A percentile compares a stretch with the other conserved stretches of the same genome.
Evolutionary conservation across 768 basidiomycete species (phyloP).

Genomic region (Russula virescens): DNA sequence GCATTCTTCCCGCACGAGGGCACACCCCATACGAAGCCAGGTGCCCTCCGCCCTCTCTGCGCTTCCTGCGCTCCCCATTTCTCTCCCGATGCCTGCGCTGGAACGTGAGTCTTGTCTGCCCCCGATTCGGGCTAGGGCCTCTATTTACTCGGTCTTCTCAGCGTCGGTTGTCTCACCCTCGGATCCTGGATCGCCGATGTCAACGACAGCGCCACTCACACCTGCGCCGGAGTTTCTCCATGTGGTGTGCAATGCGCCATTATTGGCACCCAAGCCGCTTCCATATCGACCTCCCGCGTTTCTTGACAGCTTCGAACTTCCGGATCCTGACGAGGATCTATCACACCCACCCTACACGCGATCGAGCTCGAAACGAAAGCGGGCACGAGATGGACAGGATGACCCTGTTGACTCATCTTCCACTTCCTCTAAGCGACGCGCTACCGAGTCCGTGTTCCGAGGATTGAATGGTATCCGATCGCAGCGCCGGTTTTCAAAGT

Average conservation of each 20-base stretch:
- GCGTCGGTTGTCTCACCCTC: conserved; percentile 43
- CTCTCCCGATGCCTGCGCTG: conserved; percentile 11
- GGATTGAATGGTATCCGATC: conserved; percentile 16
- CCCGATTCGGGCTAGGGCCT: not conserved
- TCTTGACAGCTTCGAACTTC: conserved; percentile 58
- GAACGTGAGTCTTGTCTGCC: conserved; percentile 29
- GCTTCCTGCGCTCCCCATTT: conserved; percentile 10
- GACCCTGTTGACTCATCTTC: not conserved
- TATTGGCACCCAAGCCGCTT: conserved; percentile 61
- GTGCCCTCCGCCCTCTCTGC: not conserved
- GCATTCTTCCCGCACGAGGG: conserved; percentile 2
- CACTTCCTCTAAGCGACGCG: conserved; percentile 14
- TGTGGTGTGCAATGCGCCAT: conserved; percentile 61
- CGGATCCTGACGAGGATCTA: conserved; percentile 63
- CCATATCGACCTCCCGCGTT: conserved; percentile 67
- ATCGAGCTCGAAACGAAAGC: conserved; percentile 49
- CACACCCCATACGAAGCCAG: conserved; percentile 3
- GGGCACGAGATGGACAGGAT: conserved; percentile 24
- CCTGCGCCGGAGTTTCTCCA: conserved; percentile 34
- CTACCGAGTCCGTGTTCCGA: conserved; percentile 13
- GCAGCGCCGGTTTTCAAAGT: conserved; percentile 15
- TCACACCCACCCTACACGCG: conserved; percentile 64
- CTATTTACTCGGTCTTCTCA: conserved; percentile 8
- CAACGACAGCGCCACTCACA: conserved; percentile 29
- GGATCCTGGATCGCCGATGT: conserved; percentile 29